Base-by-base conservation (phyloP, 2,329 filamentous ascomycete species). In the Laburnicola sp. region DNA sequence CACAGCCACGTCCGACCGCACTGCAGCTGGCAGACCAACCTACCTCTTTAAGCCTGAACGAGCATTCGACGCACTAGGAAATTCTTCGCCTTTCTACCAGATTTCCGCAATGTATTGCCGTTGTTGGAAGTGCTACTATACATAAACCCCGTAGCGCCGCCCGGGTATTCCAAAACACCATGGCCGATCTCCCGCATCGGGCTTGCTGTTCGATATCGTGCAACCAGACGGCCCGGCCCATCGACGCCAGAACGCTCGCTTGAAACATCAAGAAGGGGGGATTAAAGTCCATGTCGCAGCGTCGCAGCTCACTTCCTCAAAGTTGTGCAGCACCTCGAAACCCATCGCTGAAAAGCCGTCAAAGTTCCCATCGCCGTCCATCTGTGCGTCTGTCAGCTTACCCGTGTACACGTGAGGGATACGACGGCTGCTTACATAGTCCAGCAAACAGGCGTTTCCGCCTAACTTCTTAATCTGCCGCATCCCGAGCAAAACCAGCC, bases 381-480 rank as follows among this genome's bases (percentile, higher is more conserved):
- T 85, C 86, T 89, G 60, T 16, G 31, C 46, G 68, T 11, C 8
- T 57, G 68, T 76, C 58, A 72, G 64, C 57, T 48, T 48, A 8
- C 41, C 11, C 39, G 22, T 21, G n/a, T 10, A 31, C 38, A 51
- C 52, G 9, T 31, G 36, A 31, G 6, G 4, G 6, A n/a, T 10
- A 25, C 7, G 11, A 32, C 28, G 31, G 35, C 32, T 42, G 79
- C 86, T 78, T 75, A 94, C 90, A 83, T 89, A 92, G 70, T 91
- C 90, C 51, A 96, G 73, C 40, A 95, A 77, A 45, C 87, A 88
- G 52, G 85, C 85, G 57, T 82, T 82, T 45, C 87, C 86, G 54
- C 88, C 89, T 67, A 92, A 84, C 60, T 83, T 83, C 72, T 92
- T 93, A 70, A 91, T 88, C 74, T 94, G 90, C 50, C 88, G 83